A percentile compares a stretch with the other conserved stretches of the same genome.
Conservation (phyloP, 2,329 filamentous ascomycete species). For the Neonectria sp. region DNA sequence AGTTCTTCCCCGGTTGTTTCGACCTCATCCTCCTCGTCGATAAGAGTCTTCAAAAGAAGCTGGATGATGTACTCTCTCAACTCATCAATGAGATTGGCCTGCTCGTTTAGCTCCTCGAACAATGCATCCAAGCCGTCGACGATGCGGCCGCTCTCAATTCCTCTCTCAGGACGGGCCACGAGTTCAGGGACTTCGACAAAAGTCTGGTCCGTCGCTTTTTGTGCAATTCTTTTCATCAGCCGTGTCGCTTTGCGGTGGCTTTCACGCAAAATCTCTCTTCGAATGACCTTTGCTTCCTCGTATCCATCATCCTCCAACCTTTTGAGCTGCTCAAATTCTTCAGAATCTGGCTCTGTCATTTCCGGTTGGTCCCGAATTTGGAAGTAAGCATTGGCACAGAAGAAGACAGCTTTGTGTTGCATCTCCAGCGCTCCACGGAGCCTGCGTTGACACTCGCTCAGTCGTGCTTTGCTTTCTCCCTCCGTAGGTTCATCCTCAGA, state of each 20-base stretch:
- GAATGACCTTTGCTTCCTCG: constrained; percentile 81
- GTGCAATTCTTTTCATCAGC: constrained; percentile 75
- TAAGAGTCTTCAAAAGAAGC: constrained; percentile 80
- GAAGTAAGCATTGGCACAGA: constrained; percentile 85
- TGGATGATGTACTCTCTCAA: constrained; percentile 83
- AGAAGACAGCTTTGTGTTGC: constrained; percentile 87
- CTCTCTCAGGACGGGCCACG: constrained; percentile 67
- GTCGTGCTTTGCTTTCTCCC: constrained; percentile 54
- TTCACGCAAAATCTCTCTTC: constrained; percentile 82
- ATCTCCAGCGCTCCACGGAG: constrained; percentile 83
- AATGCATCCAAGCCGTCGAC: constrained; percentile 78
- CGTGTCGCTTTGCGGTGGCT: constrained; percentile 53
- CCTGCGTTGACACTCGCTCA: constrained; percentile 73
- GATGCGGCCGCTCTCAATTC: constrained; percentile 80
- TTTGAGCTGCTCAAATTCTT: constrained; percentile 77
- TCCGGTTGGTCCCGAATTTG: constrained; percentile 83
- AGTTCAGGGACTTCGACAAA: constrained; percentile 76
- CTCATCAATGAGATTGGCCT: constrained; percentile 78
- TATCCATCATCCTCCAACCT: constrained; percentile 81
- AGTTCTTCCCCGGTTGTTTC: constrained; percentile 93
- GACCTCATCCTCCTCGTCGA: constrained; percentile 83
- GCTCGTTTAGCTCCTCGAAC: constrained; percentile 76
- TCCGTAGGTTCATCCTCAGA: constrained; percentile 56
- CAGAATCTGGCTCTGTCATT: constrained; percentile 76
- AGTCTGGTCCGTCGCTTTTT: constrained; percentile 65